Evolutionary conservation across 164 flowering plant species (phyloP), one percentile per base, ranked within the genome.

Genomic region (Magnolia officinalis): DNA sequence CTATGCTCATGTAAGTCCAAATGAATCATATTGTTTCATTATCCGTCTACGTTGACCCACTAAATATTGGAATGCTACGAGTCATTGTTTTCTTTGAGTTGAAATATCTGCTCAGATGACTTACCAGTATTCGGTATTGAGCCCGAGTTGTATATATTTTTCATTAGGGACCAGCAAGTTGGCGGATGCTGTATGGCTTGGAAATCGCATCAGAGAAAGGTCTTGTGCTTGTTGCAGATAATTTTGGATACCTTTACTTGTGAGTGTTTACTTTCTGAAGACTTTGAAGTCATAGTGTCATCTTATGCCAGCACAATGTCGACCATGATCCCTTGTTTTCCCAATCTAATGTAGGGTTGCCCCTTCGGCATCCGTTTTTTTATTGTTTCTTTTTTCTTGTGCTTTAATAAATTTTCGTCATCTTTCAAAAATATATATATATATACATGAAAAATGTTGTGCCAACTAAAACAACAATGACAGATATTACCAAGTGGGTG

Each of bases 161-260:
- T 55, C 20, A 83, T 26, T 72, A 93, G 99, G 98, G 99, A 3
- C 90, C 90, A 61, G 83, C 81, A 78, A 89, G n/a, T 73, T 95
- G 98, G 98, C 87, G 86, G 82, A 95, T 93, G 99, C 90, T 95
- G 63, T 93, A 93, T 84, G 98, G 99, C 72, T 83, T 95, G 96
- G 99, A 95, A 74, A 68, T 90, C 64, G 89, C 90, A 73, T 63
- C 86, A 67, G 97, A 93, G 69, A 95, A 84, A 84, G 84, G 89
- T 70, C 79, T 88, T 83, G 88, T 93, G 80, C 86, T 92, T 79
- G 92, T 90, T 77, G 94, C 99, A 73, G 99, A 95, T 84, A 95
- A 87, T 83, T 89, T 89, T 83, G 99, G 99, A 76, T 86, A 77
- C 78, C 86, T 95, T 2, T 86, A 91, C 78, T 69, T 86, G 99